Conservation (phyloP, 805 yeast species). For the Metschnikowia lachancei region DNA sequence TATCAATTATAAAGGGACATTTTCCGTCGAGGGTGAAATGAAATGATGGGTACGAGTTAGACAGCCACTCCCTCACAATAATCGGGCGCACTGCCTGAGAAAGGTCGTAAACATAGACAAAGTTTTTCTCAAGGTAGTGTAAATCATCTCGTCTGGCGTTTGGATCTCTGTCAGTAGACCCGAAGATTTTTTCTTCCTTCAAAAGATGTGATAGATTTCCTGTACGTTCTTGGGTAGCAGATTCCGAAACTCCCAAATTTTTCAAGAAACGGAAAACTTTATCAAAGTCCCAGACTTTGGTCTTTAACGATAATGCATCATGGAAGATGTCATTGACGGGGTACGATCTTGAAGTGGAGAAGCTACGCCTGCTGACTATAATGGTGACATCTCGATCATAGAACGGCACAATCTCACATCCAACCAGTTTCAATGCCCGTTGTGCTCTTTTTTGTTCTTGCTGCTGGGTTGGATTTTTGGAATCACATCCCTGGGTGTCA, state of each 20-base stretch:
- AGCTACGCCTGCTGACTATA: constrained; percentile 66
- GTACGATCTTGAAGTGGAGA: constrained; percentile 41
- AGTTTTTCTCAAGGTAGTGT: constrained; percentile 70
- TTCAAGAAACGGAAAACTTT: constrained; percentile 78
- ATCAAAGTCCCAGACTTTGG: constrained; percentile 86
- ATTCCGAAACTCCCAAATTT: constrained; percentile 46
- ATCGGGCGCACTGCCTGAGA: constrained; percentile 77
- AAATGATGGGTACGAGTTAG: constrained; percentile 53
- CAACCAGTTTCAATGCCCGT: constrained; percentile 46
- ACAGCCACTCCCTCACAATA: constrained; percentile 75
- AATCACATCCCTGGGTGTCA: constrained; percentile 49
- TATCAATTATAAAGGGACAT: constrained; percentile 77
- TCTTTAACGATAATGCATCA: constrained; percentile 56
- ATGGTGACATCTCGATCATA: constrained; percentile 65
- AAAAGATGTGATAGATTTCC: constrained; percentile 49
- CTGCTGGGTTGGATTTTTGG: constrained; percentile 34
- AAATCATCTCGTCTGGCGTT: constrained; percentile 80
- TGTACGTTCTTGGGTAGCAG: constrained; percentile 16
- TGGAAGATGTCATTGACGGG: constrained; percentile 60
- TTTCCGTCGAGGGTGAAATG: constrained; percentile 66
- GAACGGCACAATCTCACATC: constrained; percentile 43
- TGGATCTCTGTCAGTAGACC: constrained; percentile 87
- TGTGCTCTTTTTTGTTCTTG: constrained; percentile 42
- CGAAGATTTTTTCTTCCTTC: constrained; percentile 80
- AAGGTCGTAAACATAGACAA: constrained; percentile 76